These are phyloP conservation scores for Auricularia sp. DNA, from an alignment of 768 basidiomycete species.

Conservation along the genomic window DNA sequence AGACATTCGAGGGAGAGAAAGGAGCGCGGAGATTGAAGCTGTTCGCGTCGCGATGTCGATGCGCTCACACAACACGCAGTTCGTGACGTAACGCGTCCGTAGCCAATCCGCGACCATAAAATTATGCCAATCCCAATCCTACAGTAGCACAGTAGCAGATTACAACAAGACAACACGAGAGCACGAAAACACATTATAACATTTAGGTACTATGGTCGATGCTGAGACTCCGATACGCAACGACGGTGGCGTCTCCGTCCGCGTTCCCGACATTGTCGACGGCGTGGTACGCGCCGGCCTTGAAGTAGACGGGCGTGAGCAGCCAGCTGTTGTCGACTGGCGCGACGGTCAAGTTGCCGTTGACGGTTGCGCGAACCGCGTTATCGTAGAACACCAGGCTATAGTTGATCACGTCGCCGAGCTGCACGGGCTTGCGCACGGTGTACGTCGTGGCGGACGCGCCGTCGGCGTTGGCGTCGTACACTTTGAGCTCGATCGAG, in stretches of 20 bases:
- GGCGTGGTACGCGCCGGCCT: background rate
- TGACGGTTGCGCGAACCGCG: background rate
- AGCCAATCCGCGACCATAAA: no score
- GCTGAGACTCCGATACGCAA: background rate
- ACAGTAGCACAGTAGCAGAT: no score
- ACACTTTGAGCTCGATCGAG: background rate
- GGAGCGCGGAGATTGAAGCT: no score
- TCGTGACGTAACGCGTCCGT: no score
- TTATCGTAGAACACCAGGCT: background rate
- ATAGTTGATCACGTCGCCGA: background rate
- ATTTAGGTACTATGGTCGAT: no score
- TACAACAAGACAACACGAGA: no score
- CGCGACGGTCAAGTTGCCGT: background rate
- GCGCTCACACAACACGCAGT: no score
- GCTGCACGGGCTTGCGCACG: background rate
- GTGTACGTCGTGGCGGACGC: background rate
- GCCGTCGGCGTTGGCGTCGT: background rate
- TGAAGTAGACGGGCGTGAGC: background rate
- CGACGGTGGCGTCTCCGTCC: background rate
- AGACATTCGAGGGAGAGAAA: no score
- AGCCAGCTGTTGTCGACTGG: background rate
- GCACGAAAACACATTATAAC: no score
- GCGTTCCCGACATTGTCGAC: background rate
- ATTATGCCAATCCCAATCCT: no score
- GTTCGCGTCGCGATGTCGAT: no score